Conservation (phyloP, 2,329 filamentous ascomycete genomes). For the Boeremia lycopersici region DNA sequence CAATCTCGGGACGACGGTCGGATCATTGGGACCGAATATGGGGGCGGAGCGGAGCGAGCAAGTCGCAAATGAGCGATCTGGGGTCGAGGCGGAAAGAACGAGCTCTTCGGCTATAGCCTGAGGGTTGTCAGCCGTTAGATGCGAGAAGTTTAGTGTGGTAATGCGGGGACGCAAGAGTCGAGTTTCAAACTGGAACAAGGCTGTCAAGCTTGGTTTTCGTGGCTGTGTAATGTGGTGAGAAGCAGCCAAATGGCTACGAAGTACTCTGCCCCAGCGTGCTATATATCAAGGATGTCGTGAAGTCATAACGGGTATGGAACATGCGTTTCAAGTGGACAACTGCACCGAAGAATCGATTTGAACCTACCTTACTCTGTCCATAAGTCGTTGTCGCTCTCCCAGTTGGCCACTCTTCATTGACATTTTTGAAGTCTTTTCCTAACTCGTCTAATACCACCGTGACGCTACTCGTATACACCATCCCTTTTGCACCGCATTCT, state of each 20-base stretch:
- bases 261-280: neutral
- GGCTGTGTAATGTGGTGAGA: too few relatives aligned
- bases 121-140: neutral
- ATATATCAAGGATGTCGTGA: neutral
- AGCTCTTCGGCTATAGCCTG: constrained; percentile 80
- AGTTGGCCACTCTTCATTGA: constrained; percentile 81
- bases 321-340: neutral
- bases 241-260: too few relatives aligned
- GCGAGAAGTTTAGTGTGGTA: neutral
- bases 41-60: constrained; percentile 82
- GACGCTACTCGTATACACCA: constrained; percentile 90
- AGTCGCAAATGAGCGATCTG: constrained; percentile 67
- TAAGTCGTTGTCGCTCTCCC: constrained; percentile 78
- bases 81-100: constrained; percentile 75
- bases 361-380: constrained; percentile 82
- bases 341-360: neutral
- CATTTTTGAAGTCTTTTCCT: constrained; percentile 76
- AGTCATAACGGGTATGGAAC: neutral
- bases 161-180: neutral
- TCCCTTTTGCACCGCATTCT: constrained; percentile 72
- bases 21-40: constrained; percentile 90
- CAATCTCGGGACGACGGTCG: constrained; percentile 74
- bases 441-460: constrained; percentile 84
- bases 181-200: too few relatives aligned
- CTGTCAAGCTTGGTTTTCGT: too few relatives aligned